Base-by-base conservation (phyloP, 306 rosid genomes). In the Delonix regia region DNA sequence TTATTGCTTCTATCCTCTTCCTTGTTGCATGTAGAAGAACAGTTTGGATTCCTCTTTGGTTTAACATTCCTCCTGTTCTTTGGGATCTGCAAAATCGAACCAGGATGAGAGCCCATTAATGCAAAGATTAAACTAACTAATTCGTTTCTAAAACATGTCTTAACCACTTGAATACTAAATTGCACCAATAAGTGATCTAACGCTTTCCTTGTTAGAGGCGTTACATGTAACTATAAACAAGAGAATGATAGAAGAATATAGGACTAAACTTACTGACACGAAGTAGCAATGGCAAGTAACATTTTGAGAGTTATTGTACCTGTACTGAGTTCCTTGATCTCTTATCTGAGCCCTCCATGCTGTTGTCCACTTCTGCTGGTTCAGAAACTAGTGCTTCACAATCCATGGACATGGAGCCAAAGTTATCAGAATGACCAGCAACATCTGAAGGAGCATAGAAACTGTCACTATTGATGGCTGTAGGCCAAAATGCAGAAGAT, bases 401-500 rank as follows among this genome's bases (percentile, higher is more conserved):
- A 15, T 34, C 75, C 62, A 57, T 76, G 2, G 85, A 75, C 69
- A 45, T 42, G 83, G 81, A 74, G 66, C 73, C 80, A 53, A 70
- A 42, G 71, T 80, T 3, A 30, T 16, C 42, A 52, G 64, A 39
- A 53, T 70, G 48, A 60, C 71, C 79, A 68, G 55, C 74, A 69
- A 80, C 30, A 64, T 38, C 83, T 77, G 76, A 73, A 79, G 87
- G 75, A 61, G 49, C 81, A 84, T 69, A 74, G 57, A 88, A 61
- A 82, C 48, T 81, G 48, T 73, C 82, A 74, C 61, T 70, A 68
- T 4, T 78, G 86, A 81, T 80, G 85, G 44, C 81, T 77, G 22
- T 30, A n/a, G 85, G 89, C 87, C 85, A 92, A 82, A 61, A 74
- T 68, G 92, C 13, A 76, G 86, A 63, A 63, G 69, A 63, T 30